These are phyloP conservation scores for Telfairia occidentalis DNA, from an alignment of 331 rosid species.

Conservation along the genomic window DNA sequence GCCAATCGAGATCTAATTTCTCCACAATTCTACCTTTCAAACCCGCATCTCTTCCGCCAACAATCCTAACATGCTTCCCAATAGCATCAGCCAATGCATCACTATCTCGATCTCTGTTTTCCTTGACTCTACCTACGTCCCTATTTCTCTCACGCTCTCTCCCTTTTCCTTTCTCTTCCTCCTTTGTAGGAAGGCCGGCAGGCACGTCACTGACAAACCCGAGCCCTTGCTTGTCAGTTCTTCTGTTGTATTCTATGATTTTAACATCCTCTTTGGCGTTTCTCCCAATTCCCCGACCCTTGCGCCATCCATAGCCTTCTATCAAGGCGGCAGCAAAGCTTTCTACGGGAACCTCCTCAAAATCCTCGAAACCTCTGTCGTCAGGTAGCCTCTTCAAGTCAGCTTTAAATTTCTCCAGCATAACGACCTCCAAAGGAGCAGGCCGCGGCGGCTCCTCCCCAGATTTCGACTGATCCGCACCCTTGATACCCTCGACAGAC, in stretches of 20 bases:
- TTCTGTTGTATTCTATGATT: constrained; percentile 29
- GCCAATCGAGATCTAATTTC: constrained; percentile 20
- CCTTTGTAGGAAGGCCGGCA: not conserved
- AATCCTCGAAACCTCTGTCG: constrained; percentile 55
- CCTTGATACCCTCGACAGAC: not conserved
- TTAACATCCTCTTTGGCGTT: constrained; percentile 57
- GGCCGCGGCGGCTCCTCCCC: not conserved
- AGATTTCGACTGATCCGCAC: not conserved
- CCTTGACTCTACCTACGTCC: not conserved
- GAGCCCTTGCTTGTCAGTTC: constrained; percentile 51
- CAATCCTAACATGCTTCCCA: constrained; percentile 44
- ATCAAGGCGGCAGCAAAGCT: constrained; percentile 65
- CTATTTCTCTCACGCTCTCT: not conserved
- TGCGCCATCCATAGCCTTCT: constrained; percentile 68
- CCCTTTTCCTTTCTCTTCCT: constrained; percentile 1
- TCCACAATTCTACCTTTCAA: constrained; percentile 36
- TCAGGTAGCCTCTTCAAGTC: constrained; percentile 56
- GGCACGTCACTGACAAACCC: constrained; percentile 39
- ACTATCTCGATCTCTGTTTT: constrained; percentile 11
- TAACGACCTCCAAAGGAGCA: constrained; percentile 18
- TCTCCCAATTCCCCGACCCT: constrained; percentile 71
- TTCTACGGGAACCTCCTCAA: constrained; percentile 55
- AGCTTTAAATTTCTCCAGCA: constrained; percentile 48
- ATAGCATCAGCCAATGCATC: constrained; percentile 9
- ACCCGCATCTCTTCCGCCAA: constrained; percentile 51